A percentile compares a stretch with the other conserved stretches of the same genome.
Conservation (phyloP, 139 green algal genomes). For the Raphidocelis subcapitata region DNA sequence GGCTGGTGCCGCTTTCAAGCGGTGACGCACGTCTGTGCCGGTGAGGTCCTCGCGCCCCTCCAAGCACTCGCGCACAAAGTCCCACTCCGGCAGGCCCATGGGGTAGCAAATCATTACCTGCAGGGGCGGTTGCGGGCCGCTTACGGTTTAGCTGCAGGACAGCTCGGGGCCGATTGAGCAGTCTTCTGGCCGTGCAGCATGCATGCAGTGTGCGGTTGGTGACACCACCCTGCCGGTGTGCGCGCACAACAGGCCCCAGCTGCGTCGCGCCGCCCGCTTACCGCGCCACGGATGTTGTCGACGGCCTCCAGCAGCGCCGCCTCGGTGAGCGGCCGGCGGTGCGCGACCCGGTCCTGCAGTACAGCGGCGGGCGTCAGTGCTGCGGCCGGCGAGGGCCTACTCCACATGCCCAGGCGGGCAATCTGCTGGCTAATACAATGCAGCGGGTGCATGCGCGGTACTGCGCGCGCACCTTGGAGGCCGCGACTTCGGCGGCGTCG, state of each 20-base stretch:
- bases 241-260: no score
- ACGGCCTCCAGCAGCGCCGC: slow-evolving; percentile 57
- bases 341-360: slow-evolving; percentile 46
- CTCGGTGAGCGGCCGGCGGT: slow-evolving; percentile 57
- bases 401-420: neutral
- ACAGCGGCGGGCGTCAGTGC: neutral
- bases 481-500: slow-evolving; percentile 48
- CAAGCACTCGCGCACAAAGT: slow-evolving; percentile 66
- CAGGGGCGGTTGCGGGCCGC: no score
- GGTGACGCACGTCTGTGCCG: slow-evolving; percentile 59
- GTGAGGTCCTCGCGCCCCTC: slow-evolving; percentile 67
- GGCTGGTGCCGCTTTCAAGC: slow-evolving; percentile 24
- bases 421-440: no score
- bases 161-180: no score
- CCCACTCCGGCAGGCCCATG: slow-evolving; percentile 80
- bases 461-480: slow-evolving; percentile 53
- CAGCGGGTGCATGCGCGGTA: no score
- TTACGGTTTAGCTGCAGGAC: no score
- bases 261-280: no score
- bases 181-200: no score
- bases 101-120: slow-evolving; percentile 84
- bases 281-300: slow-evolving; percentile 72
- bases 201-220: no score
- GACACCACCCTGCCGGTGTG: no score
- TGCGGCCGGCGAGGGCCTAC: neutral